phyloP scores from a whole-genome alignment of 2,329 filamentous ascomycete species.

The Byssochlamys sp. region DNA sequence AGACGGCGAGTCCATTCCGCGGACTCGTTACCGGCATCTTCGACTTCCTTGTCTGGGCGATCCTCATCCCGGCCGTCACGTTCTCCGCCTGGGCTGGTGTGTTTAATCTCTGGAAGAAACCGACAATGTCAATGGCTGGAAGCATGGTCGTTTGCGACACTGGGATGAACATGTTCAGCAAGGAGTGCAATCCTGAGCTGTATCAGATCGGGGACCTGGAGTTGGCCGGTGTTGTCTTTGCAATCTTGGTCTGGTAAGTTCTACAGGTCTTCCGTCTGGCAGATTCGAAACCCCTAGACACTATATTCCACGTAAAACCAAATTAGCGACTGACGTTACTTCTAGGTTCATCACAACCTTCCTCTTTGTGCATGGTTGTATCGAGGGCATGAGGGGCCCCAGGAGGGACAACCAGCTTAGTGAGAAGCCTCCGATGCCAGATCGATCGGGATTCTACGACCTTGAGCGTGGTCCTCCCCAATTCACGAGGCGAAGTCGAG shows the following conservation, averaged over 20 bases:
- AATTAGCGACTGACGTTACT: background rate
- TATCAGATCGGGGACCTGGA: slow-evolving; percentile 21
- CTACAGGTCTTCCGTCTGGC: background rate
- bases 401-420: background rate
- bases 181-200: slow-evolving; percentile 19
- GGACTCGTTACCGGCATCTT: slow-evolving; percentile 4
- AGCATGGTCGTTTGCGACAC: slow-evolving; percentile 12
- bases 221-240: slow-evolving; percentile 19
- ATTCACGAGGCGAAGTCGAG: background rate
- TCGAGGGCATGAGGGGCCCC: background rate
- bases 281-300: background rate
- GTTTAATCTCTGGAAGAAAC: slow-evolving; percentile 19
- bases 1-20: slow-evolving; percentile 1
- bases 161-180: slow-evolving; percentile 16
- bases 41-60: slow-evolving; percentile 10
- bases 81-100: slow-evolving; percentile 19
- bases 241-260: slow-evolving; percentile 16
- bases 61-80: slow-evolving; percentile 14
- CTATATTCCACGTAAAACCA: too few species aligned
- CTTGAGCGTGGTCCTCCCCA: background rate
- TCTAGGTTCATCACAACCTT: slow-evolving; percentile 1
- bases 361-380: slow-evolving; percentile 2
- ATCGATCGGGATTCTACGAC: background rate
- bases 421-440: background rate
- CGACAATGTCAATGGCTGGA: background rate